These are phyloP conservation scores for Bipolaris victoriae DNA, from an alignment of 2,329 filamentous ascomycete species.

Conservation along the genomic window DNA sequence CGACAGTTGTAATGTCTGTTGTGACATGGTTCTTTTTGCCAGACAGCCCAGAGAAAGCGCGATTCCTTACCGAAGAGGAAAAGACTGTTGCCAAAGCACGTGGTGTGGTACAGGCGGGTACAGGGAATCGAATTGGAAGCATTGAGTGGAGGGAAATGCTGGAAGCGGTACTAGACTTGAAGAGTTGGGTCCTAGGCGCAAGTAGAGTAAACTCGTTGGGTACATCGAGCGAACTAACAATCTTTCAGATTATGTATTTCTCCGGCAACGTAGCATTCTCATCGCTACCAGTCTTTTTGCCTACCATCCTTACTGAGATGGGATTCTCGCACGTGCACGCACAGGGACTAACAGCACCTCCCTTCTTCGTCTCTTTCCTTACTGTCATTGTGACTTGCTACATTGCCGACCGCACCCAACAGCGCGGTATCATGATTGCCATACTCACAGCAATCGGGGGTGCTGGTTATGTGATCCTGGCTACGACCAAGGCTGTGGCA, in stretches of 20 bases:
- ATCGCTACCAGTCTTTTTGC: slow-evolving; percentile 53
- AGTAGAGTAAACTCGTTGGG: slow-evolving; percentile 8
- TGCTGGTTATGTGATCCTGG: slow-evolving; percentile 69
- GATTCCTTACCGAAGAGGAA: slow-evolving; percentile 53
- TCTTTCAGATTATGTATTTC: slow-evolving; percentile 44
- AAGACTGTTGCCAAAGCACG: slow-evolving; percentile 40
- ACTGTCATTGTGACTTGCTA: slow-evolving; percentile 66
- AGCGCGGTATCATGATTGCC: slow-evolving; percentile 67
- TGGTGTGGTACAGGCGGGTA: slow-evolving; percentile 41
- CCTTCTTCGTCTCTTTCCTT: slow-evolving; percentile 71
- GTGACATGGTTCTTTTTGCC: slow-evolving; percentile 54
- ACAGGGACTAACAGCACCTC: slow-evolving; percentile 74
- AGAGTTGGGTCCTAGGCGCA: slow-evolving; percentile 45
- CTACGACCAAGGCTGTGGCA: slow-evolving; percentile 59
- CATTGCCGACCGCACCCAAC: slow-evolving; percentile 68
- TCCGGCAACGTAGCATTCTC: slow-evolving; percentile 59
- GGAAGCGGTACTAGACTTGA: slow-evolving; percentile 38
- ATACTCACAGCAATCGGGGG: slow-evolving; percentile 63
- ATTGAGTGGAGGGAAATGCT: slow-evolving; percentile 40
- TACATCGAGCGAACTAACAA: slow-evolving; percentile 3
- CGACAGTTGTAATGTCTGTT: slow-evolving; percentile 51
- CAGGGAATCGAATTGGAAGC: slow-evolving; percentile 33
- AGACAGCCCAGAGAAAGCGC: slow-evolving; percentile 52
- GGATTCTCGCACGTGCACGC: slow-evolving; percentile 70
- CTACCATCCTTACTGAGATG: slow-evolving; percentile 60